phyloP scores from a whole-genome alignment of 192 early-diverging fungal species.

The Linnemannia zychae region DNA sequence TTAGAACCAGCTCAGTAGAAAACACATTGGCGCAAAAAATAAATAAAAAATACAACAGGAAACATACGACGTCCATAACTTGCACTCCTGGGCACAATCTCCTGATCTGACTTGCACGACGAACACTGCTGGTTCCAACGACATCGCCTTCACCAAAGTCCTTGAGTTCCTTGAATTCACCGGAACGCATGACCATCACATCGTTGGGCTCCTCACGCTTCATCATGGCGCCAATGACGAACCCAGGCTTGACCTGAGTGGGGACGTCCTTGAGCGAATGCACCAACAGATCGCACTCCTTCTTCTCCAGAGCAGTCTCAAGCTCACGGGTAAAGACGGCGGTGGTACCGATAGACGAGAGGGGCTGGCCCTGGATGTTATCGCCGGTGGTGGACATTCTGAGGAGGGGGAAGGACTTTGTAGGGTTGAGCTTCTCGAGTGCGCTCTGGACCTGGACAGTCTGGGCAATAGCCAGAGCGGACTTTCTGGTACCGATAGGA shows the following conservation, averaged over 20 bases:
- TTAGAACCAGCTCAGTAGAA: not conserved
- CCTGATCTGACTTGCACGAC: conserved; percentile 89
- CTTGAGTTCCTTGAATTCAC: conserved; percentile 62
- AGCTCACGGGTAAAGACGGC: conserved; percentile 94
- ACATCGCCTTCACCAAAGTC: conserved; percentile 81
- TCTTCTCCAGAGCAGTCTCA: conserved; percentile 78
- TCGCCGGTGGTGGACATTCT: conserved; percentile 84
- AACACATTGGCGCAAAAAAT: not conserved
- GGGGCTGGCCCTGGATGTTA: conserved; percentile 83
- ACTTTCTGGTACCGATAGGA: conserved; percentile 86
- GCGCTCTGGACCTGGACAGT: conserved; percentile 74
- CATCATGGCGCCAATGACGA: conserved; percentile 85
- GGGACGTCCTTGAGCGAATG: conserved; percentile 97
- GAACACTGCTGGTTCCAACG: conserved; percentile 90
- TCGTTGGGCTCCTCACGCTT: conserved; percentile 94
- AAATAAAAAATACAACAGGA: not conserved
- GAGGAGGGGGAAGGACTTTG: conserved; percentile 61
- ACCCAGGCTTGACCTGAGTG: conserved; percentile 84
- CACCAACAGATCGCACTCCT: conserved; percentile 86
- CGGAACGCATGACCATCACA: conserved; percentile 79
- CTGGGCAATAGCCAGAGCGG: conserved; percentile 91
- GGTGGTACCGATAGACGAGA: conserved; percentile 93
- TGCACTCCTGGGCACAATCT: conserved; percentile 79
- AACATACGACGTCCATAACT: conserved; percentile 82
- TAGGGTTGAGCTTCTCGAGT: conserved; percentile 66